Percentiles rank a stretch among this genome's conserved stretches.
Evolutionary conservation across 768 basidiomycete genomes (phyloP).

Genomic region (Mycena amicta): DNA sequence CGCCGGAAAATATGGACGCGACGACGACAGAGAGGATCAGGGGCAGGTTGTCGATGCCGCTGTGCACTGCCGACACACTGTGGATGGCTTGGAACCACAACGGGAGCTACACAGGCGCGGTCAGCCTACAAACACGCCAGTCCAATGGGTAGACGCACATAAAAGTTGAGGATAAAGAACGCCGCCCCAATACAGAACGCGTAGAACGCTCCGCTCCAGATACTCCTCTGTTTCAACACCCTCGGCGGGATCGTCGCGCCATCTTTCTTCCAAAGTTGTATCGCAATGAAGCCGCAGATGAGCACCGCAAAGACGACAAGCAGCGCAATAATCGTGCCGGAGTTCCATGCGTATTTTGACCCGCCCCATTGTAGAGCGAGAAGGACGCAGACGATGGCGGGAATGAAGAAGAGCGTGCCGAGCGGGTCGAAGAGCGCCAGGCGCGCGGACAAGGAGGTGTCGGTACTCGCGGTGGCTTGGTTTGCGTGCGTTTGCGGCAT

Average conservation of each 20-base stretch:
- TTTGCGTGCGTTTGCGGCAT: slow-evolving; percentile 9
- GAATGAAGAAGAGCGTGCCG: slow-evolving; percentile 20
- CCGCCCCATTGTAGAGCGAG: slow-evolving; percentile 51
- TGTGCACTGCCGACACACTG: slow-evolving; percentile 35
- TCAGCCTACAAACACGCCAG: not conserved
- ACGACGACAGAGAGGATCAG: slow-evolving; percentile 41
- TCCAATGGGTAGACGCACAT: not conserved
- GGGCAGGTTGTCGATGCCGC: slow-evolving; percentile 38
- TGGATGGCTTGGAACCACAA: slow-evolving; percentile 40
- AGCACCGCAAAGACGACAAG: slow-evolving; percentile 17
- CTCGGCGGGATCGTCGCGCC: slow-evolving; percentile 18
- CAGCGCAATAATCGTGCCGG: slow-evolving; percentile 14
- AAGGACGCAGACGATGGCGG: slow-evolving; percentile 20
- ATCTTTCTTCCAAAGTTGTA: slow-evolving; percentile 17
- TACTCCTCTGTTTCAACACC: slow-evolving; percentile 12
- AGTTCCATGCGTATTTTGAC: slow-evolving; percentile 42
- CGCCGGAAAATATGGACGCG: slow-evolving; percentile 41
- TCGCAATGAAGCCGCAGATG: slow-evolving; percentile 16
- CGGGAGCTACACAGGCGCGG: slow-evolving; percentile 2
- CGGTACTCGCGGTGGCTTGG: not conserved
- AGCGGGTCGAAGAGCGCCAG: slow-evolving; percentile 19
- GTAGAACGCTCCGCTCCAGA: slow-evolving; percentile 6
- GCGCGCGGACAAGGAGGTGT: slow-evolving; percentile 1
- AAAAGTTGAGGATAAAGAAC: slow-evolving; percentile 14
- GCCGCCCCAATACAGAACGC: slow-evolving; percentile 6